Conservation (phyloP, 2,329 filamentous ascomycete species). For the Trichophyton mentagrophytes region DNA sequence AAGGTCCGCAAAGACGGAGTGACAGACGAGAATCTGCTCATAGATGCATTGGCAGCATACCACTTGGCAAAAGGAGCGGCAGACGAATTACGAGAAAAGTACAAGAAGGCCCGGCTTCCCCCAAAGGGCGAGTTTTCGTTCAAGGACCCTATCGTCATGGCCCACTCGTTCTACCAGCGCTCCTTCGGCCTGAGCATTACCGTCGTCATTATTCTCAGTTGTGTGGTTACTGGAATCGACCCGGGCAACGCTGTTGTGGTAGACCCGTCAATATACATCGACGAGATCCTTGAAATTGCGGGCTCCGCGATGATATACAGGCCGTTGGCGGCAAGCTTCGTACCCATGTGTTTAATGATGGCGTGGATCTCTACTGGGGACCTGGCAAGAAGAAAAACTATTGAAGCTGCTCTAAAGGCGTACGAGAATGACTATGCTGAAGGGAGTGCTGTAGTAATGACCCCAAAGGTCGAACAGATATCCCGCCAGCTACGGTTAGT, state of each 20-base stretch:
- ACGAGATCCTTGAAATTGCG: slow-evolving; percentile 21
- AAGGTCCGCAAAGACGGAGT: slow-evolving; percentile 7
- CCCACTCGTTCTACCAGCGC: slow-evolving; percentile 23
- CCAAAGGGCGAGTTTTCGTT: not conserved
- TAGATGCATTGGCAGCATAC: slow-evolving; percentile 18
- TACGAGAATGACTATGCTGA: slow-evolving; percentile 19
- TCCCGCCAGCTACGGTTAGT: not conserved
- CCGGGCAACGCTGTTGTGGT: slow-evolving; percentile 13
- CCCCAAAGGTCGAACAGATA: not conserved
- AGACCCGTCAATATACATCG: slow-evolving; percentile 16
- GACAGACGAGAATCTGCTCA: slow-evolving; percentile 9
- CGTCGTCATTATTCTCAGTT: slow-evolving; percentile 23
- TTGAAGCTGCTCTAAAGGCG: slow-evolving; percentile 16
- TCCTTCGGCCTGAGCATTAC: slow-evolving; percentile 23
- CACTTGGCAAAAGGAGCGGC: slow-evolving; percentile 16
- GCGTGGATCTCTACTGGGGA: slow-evolving; percentile 19
- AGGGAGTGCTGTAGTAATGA: not conserved
- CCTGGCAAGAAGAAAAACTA: slow-evolving; percentile 8
- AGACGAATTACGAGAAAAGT: slow-evolving; percentile 10
- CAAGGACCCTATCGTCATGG: slow-evolving; percentile 3
- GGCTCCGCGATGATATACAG: slow-evolving; percentile 18
- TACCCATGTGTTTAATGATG: slow-evolving; percentile 19
- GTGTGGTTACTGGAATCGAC: slow-evolving; percentile 22
- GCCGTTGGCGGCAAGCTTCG: slow-evolving; percentile 23
- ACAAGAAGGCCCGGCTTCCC: not conserved